phyloP scores from a whole-genome alignment of 2,329 filamentous ascomycete genomes.

The Aspergillus costaricaensis region DNA sequence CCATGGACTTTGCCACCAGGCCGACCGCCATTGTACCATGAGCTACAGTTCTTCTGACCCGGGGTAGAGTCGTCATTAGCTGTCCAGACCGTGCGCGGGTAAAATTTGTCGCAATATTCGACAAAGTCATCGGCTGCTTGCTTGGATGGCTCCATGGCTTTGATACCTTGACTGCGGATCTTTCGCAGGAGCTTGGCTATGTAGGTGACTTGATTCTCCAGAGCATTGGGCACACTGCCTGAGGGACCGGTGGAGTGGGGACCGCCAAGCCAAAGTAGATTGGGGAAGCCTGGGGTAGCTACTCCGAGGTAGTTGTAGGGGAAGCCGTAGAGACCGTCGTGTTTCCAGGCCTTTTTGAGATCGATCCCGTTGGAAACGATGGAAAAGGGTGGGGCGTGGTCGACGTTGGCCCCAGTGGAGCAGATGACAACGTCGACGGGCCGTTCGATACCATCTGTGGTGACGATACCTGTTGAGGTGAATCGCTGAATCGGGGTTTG shows the following conservation, averaged over 20 bases:
- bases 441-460: conserved; percentile 57
- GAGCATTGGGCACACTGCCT: conserved; percentile 67
- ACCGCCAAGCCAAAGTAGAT: conserved; percentile 65
- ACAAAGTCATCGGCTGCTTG: conserved; percentile 61
- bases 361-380: conserved; percentile 59
- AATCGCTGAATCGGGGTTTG: conserved; percentile 59
- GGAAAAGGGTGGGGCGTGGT: conserved; percentile 61
- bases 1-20: conserved; percentile 67
- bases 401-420: conserved; percentile 66
- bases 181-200: conserved; percentile 70
- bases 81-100: conserved; percentile 51
- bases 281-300: conserved; percentile 66
- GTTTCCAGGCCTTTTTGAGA: conserved; percentile 59
- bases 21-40: conserved; percentile 70
- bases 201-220: conserved; percentile 67
- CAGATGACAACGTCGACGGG: conserved; percentile 68
- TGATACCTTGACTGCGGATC: conserved; percentile 65
- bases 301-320: conserved; percentile 69
- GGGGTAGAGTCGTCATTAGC: conserved; percentile 44
- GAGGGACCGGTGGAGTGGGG: conserved; percentile 62
- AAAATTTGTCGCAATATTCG: conserved; percentile 51
- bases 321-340: conserved; percentile 59
- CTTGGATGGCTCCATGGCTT: conserved; percentile 58
- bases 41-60: conserved; percentile 60
- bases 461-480: conserved; percentile 62